These are phyloP conservation scores for Trichoderma atroviride DNA, from an alignment of 2,329 filamentous ascomycete genomes.

Conservation along the genomic window DNA sequence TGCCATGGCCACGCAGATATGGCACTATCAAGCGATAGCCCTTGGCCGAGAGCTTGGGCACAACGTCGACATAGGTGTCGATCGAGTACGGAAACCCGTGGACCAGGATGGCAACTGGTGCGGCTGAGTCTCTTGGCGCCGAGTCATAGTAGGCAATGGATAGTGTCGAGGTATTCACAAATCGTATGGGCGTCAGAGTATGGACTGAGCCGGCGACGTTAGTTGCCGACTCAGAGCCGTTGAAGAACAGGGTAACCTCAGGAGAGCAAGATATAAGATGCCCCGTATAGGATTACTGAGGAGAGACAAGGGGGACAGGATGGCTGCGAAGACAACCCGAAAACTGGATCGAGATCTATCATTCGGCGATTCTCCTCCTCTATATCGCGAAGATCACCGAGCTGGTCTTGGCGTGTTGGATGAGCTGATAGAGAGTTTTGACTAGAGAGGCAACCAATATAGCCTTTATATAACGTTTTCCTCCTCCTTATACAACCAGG, in stretches of 20 bases:
- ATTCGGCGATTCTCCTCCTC: not conserved
- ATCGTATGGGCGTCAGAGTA: slow-evolving; percentile 23
- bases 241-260: not conserved
- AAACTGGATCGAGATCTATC: not conserved
- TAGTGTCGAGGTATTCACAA: slow-evolving; percentile 24
- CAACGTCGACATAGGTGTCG: slow-evolving; percentile 32
- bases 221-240: not conserved
- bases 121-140: slow-evolving; percentile 24
- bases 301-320: not conserved
- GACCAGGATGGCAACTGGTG: slow-evolving; percentile 31
- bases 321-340: not conserved
- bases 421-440: not conserved
- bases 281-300: not conserved
- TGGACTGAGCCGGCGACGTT: not conserved
- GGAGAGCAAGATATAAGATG: not conserved
- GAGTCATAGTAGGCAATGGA: slow-evolving; percentile 31
- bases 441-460: not conserved
- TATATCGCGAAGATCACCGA: not conserved
- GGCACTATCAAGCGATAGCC: slow-evolving; percentile 36
- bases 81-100: slow-evolving; percentile 37
- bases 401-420: not conserved
- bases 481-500: not conserved
- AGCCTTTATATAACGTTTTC: not conserved
- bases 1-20: slow-evolving; percentile 35
- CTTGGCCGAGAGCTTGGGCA: slow-evolving; percentile 29